Conservation (phyloP, 345 rosid genomes). For the Microthlaspi erraticum region DNA sequence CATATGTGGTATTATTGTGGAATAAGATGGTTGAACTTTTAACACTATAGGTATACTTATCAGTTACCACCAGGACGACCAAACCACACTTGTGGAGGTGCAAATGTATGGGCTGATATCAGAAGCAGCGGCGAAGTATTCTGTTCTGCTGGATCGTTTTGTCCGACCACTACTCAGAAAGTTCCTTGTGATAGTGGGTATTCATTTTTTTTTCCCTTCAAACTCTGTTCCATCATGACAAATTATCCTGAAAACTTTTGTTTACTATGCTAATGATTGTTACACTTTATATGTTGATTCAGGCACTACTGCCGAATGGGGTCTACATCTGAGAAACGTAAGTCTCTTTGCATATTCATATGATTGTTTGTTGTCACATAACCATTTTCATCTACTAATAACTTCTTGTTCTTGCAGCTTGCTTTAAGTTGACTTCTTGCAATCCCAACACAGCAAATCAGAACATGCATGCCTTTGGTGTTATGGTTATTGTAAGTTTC, state of each 20-base stretch:
- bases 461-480: conserved; percentile 80
- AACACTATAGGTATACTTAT: conserved; percentile 70
- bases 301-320: conserved; percentile 89
- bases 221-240: neutral
- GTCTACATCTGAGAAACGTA: conserved; percentile 76
- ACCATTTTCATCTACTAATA: conserved; percentile 9
- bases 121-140: conserved; percentile 68
- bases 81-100: conserved; percentile 93
- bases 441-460: conserved; percentile 68
- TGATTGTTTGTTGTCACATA: neutral
- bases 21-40: conserved; percentile 19
- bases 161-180: conserved; percentile 55
- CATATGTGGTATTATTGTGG: neutral
- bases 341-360: conserved; percentile 31
- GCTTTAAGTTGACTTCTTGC: conserved; percentile 81
- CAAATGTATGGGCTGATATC: conserved; percentile 91
- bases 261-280: conserved; percentile 9
- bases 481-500: conserved; percentile 80
- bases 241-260: neutral
- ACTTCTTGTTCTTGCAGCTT: conserved; percentile 61
- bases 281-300: conserved; percentile 34
- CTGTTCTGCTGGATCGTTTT: conserved; percentile 69
- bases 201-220: conserved; percentile 37
- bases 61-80: conserved; percentile 74
- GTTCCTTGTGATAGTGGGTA: conserved; percentile 65